These are phyloP conservation scores for Phytophthora podocarpi DNA, from an alignment of 352 stramenopile genomes.

Conservation along the genomic window DNA sequence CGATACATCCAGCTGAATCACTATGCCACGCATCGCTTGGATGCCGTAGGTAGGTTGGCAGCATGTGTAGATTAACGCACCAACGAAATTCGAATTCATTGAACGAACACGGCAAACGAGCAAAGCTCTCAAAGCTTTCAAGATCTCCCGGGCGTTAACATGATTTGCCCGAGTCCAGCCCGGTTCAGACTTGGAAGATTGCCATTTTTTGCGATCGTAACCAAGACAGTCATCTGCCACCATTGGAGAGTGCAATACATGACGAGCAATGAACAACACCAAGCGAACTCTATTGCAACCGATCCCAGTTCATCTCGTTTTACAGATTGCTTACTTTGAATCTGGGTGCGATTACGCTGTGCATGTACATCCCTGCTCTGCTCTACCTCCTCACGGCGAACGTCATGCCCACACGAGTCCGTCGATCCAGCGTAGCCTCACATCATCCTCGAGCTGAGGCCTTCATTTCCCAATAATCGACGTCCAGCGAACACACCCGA, in stretches of 20 bases:
- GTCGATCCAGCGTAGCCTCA: slow-evolving; percentile 3
- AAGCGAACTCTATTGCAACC: background rate
- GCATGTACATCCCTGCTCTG: no score
- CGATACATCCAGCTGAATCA: no score
- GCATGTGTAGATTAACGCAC: no score
- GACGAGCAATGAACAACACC: background rate
- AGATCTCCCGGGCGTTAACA: background rate
- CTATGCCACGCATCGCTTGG: no score
- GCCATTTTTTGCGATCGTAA: background rate
- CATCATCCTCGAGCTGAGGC: slow-evolving; percentile 3
- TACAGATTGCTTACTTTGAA: background rate
- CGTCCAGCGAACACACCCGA: background rate
- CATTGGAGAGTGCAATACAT: background rate
- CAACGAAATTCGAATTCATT: no score
- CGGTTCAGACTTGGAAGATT: background rate
- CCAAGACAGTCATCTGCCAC: background rate
- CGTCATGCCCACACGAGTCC: background rate
- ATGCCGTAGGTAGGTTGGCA: no score
- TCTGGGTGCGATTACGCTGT: slow-evolving; percentile 10
- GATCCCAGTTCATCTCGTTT: slow-evolving; percentile 6
- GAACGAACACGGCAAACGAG: no score
- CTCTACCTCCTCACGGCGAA: background rate
- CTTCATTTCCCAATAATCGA: slow-evolving; percentile 22
- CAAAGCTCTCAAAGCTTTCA: background rate
- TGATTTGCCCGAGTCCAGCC: background rate